These are phyloP conservation scores for Metschnikowia lachancei DNA, from an alignment of 805 yeast species.

Conservation along the genomic window DNA sequence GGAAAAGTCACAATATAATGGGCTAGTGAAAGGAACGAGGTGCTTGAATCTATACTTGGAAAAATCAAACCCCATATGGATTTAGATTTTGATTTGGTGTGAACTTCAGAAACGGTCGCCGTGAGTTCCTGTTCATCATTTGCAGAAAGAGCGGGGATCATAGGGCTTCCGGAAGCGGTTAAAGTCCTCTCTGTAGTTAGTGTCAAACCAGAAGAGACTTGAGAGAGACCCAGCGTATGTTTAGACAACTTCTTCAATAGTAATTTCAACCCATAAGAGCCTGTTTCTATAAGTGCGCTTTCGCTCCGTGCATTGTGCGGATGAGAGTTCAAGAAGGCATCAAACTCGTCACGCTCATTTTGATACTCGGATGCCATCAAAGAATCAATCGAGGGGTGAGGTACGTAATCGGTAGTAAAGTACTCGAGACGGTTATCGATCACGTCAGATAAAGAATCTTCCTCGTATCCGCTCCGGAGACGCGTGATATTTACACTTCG, in stretches of 20 bases:
- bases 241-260: slow-evolving; percentile 32
- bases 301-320: slow-evolving; percentile 13
- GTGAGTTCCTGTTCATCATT: neutral
- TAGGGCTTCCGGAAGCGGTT: slow-evolving; percentile 2
- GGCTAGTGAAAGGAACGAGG: slow-evolving; percentile 3
- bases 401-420: slow-evolving; percentile 6
- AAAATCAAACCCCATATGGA: slow-evolving; percentile 9
- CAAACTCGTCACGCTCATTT: slow-evolving; percentile 16
- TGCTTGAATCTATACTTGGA: slow-evolving; percentile 7
- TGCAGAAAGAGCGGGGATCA: neutral
- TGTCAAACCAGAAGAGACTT: neutral
- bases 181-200: slow-evolving; percentile 12
- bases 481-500: slow-evolving; percentile 12
- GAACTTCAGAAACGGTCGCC: neutral
- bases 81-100: neutral
- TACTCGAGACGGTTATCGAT: slow-evolving; percentile 2
- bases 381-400: slow-evolving; percentile 13
- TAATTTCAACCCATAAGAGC: slow-evolving; percentile 34
- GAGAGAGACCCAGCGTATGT: slow-evolving; percentile 21
- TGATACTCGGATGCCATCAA: slow-evolving; percentile 8
- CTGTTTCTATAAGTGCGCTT: slow-evolving; percentile 20
- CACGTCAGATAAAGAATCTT: neutral
- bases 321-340: slow-evolving; percentile 12
- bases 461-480: slow-evolving; percentile 16
- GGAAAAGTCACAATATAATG: slow-evolving; percentile 10